Evolutionary conservation across 805 yeast species (phyloP), one percentile per base, ranked within the genome.

Genomic region (Starmera dryadoides): DNA sequence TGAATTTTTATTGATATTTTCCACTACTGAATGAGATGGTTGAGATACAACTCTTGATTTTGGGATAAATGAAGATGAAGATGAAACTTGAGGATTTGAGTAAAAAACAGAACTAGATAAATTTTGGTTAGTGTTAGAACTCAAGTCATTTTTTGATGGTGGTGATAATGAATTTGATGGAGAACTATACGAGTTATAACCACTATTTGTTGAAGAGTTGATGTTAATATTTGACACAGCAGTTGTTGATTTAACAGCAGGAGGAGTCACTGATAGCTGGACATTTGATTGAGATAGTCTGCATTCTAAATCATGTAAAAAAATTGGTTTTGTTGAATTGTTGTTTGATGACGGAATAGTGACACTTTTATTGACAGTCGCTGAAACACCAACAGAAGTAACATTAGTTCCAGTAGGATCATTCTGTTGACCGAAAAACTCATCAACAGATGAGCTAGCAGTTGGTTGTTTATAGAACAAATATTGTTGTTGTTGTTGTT

Each of bases 31-130:
- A n/a, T 20, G 33, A 12, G 38, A 18, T 43, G 46, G 22, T 38
- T 56, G 41, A 35, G 54, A 49, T 40, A 48, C 49, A 40, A 55
- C 59, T 29, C 74, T 58, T 2, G 77, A 64, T 35, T 63, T 60
- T 10, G 79, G 79, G 35, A 73, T 58, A 30, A 54, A 53, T 14
- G 43, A 42, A 3, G 45, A 40, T 2, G 54, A 37, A 0, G 50
- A 22, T 2, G 37, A 16, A 7, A 6, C 15, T 30, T 26, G 15
- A 33, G 33, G 18, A 11, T 38, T n/a, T 19, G 26, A 9, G 41
- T 41, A 7, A 39, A 38, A 25, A 4, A 25, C 10, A n/a, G n/a
- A n/a, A n/a, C n/a, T n/a, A n/a, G n/a, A n/a, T n/a, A n/a, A n/a
- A n/a, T n/a, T n/a, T n/a, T n/a, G n/a, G n/a, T n/a, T n/a, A n/a